Base-by-base conservation (phyloP, 2,329 filamentous ascomycete genomes). In the Aspergillus caelatus region DNA sequence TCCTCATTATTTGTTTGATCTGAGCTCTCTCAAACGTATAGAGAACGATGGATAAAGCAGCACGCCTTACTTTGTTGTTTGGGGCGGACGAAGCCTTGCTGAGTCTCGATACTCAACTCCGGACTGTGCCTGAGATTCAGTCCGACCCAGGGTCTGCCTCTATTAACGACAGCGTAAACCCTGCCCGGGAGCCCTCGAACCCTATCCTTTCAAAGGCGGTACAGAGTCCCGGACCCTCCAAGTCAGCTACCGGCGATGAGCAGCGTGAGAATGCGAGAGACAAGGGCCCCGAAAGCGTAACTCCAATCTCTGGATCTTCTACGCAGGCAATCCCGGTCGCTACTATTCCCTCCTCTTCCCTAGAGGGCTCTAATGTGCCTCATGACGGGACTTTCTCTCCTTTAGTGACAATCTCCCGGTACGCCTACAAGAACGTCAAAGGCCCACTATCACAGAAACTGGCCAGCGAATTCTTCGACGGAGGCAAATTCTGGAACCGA, bases 401-500 rank as follows among this genome's bases (percentile, higher is more conserved):
- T 7, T 71, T 80, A 32, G 52, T 71, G 11, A 74, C 79, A 21
- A 72, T 81, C 8, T 74, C 74, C 16, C 78, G 77, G 45, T 81
- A 78, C 58, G 80, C 80, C 4, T 82, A 82, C 71, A 80, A 76
- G 61, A 79, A 77, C 62, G 68, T 83, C 52, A 63, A 66, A 57
- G 72, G 74, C 11, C 65, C 75, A 5, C 61, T 71, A 14, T 68
- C 73, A 32, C 72, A 79, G 55, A 61, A 53, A 28, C 75, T 81
- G 41, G 77, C 78, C 6, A 68, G 71, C 39, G 67, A 61, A 10
- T 82, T 79, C 65, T 83, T 82, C 61, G 76, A 77, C 21, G 65
- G 62, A 7, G 78, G 77, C 2, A 76, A 81, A 58, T 80, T 83
- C 67, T 86, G 85, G 70, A 77, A 81, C 2, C 84, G 87, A 63